Conservation (phyloP, 805 yeast genomes). For the Brettanomyces nanus region DNA sequence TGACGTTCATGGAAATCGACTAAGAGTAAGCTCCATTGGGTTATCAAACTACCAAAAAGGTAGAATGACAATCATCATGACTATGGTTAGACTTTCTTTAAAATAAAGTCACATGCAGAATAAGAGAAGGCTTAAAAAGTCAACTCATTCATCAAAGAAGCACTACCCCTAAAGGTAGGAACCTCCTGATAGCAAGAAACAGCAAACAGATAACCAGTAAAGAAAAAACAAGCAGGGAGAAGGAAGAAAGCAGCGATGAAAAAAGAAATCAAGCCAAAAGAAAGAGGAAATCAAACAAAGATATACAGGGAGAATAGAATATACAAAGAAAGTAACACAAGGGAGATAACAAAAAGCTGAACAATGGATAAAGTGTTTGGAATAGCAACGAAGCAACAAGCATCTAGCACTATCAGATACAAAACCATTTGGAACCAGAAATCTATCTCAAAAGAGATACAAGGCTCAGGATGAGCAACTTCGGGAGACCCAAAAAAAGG, state of each 20-base stretch:
- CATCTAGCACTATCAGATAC: no score
- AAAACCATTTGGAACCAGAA: no score
- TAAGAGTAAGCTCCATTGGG: slow-evolving; percentile 23
- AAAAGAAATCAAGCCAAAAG: no score
- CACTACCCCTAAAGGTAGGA: slow-evolving; percentile 1
- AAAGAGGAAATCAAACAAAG: no score
- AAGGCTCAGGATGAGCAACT: slow-evolving; percentile 7
- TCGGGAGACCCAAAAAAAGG: no score
- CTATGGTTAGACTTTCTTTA: slow-evolving; percentile 10
- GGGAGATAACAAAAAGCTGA: no score
- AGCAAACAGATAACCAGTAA: neutral
- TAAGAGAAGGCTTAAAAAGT: slow-evolving; percentile 1
- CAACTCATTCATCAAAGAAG: neutral
- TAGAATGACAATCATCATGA: slow-evolving; percentile 17
- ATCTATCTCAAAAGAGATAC: slow-evolving; percentile 2
- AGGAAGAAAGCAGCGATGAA: neutral
- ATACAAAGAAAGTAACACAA: no score
- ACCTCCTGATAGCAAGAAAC: neutral
- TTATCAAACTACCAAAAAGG: slow-evolving; percentile 8
- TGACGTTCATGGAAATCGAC: slow-evolving; percentile 11
- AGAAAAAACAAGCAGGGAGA: neutral
- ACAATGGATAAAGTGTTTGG: no score
- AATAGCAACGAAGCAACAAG: no score
- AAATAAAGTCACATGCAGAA: slow-evolving; percentile 13
- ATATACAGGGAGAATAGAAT: no score